Conservation (phyloP, 1,139 yeast species). For the Lodderomyces orthopsilosis region DNA sequence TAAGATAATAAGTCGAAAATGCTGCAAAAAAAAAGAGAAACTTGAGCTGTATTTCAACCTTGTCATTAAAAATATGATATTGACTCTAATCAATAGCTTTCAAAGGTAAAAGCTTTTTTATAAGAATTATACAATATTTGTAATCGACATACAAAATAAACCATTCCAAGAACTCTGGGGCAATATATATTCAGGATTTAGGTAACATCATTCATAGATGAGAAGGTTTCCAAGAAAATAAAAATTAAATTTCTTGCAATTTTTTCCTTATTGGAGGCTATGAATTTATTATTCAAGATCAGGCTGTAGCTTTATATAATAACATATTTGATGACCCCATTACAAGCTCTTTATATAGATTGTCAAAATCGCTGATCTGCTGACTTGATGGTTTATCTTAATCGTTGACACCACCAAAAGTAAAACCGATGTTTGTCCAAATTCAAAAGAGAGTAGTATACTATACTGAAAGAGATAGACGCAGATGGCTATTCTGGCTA, state of each 20-base stretch:
- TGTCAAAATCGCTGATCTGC: too few species aligned
- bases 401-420: too few species aligned
- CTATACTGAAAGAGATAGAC: neutral
- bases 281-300: neutral
- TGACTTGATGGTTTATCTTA: too few species aligned
- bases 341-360: neutral
- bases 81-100: too few species aligned
- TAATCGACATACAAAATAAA: too few species aligned
- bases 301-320: neutral
- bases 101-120: too few species aligned
- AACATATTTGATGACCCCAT: neutral
- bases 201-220: too few species aligned
- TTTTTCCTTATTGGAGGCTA: neutral
- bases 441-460: neutral
- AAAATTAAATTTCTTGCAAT: neutral
- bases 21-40: neutral
- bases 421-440: neutral
- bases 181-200: too few species aligned
- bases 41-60: too few species aligned
- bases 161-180: too few species aligned
- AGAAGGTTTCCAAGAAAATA: slow-evolving; percentile 2
- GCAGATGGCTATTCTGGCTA: slow-evolving; percentile 5
- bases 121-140: too few species aligned
- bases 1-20: neutral
- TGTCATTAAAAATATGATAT: too few species aligned